Evolutionary conservation across 1,139 yeast genomes (phyloP).

Genomic region (Martiniozyma asiatica): DNA sequence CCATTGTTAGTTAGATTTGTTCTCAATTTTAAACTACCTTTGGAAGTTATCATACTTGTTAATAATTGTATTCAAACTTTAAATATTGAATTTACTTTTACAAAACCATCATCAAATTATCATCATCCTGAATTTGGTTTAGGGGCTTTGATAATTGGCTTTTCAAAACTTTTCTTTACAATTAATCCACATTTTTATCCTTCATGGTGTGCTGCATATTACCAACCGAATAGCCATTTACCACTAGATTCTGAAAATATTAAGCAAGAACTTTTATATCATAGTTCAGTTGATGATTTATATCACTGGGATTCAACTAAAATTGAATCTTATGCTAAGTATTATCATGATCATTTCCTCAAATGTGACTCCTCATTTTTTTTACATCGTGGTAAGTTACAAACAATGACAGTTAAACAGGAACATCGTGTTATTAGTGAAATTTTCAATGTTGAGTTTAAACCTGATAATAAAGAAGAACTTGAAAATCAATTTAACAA

Average conservation of each 20-base stretch:
- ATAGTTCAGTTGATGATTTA: conserved; percentile 20
- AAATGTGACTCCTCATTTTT: background rate
- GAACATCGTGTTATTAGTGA: background rate
- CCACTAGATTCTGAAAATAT: conserved; percentile 12
- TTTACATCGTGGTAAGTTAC: no score
- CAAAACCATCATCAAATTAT: background rate
- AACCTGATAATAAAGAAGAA: no score
- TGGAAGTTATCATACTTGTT: conserved; percentile 15
- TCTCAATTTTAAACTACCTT: conserved; percentile 17
- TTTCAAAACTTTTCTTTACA: conserved; percentile 23
- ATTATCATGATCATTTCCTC: conserved; percentile 22
- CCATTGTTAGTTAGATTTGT: conserved; percentile 16
- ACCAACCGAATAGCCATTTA: conserved; percentile 22
- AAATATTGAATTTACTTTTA: conserved; percentile 8
- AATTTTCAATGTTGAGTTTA: background rate
- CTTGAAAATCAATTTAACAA: no score
- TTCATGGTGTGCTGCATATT: conserved; percentile 11
- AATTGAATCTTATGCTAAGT: conserved; percentile 29
- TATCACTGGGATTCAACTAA: conserved; percentile 30
- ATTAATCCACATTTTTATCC: conserved; percentile 8
- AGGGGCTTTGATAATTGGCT: conserved; percentile 11
- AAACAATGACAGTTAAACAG: no score
- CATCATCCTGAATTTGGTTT: conserved; percentile 20
- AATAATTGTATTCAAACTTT: conserved; percentile 10
- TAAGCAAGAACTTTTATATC: conserved; percentile 17